Percentiles rank a stretch among this genome's conserved stretches.
Conservation (phyloP, 805 yeast genomes). For the Zygosaccharomyces rouxii region DNA sequence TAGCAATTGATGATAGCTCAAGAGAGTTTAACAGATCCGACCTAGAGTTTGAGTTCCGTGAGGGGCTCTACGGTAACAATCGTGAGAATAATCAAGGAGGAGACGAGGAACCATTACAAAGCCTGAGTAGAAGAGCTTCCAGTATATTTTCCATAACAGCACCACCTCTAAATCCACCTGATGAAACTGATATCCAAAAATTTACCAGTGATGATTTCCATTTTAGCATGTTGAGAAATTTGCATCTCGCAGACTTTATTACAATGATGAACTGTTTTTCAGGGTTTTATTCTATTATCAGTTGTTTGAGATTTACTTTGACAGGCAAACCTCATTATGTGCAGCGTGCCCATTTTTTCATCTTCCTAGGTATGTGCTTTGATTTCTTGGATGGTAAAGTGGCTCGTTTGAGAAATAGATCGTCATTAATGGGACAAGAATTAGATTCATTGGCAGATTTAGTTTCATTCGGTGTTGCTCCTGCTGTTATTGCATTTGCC, state of each 20-base stretch:
- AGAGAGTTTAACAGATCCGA: conserved; percentile 3
- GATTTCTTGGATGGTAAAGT: conserved; percentile 97
- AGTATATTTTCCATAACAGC: conserved; percentile 49
- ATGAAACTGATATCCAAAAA: conserved; percentile 67
- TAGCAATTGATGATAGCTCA: conserved; percentile 10
- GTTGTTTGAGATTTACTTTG: conserved; percentile 74
- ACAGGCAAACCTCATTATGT: conserved; percentile 66
- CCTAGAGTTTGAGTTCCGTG: conserved; percentile 11
- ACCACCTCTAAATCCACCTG: conserved; percentile 67
- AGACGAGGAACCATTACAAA: conserved; percentile 22
- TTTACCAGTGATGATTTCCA: conserved; percentile 83
- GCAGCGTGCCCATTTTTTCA: conserved; percentile 85
- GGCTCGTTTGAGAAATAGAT: conserved; percentile 87
- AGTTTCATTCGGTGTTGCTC: conserved; percentile 92
- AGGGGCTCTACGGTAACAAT: conserved; percentile 6
- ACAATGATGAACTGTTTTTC: conserved; percentile 91
- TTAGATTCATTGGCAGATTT: conserved; percentile 94
- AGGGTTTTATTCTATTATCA: conserved; percentile 85
- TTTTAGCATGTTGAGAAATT: conserved; percentile 75
- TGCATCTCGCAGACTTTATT: conserved; percentile 95
- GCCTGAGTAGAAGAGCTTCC: conserved; percentile 51
- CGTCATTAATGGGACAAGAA: conserved; percentile 95
- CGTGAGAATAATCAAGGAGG: conserved; percentile 1
- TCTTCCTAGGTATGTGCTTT: conserved; percentile 86
- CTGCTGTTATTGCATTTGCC: conserved; percentile 87